Base-by-base conservation (phyloP, 495 filamentous ascomycete species). In the Daldinia childiae region DNA sequence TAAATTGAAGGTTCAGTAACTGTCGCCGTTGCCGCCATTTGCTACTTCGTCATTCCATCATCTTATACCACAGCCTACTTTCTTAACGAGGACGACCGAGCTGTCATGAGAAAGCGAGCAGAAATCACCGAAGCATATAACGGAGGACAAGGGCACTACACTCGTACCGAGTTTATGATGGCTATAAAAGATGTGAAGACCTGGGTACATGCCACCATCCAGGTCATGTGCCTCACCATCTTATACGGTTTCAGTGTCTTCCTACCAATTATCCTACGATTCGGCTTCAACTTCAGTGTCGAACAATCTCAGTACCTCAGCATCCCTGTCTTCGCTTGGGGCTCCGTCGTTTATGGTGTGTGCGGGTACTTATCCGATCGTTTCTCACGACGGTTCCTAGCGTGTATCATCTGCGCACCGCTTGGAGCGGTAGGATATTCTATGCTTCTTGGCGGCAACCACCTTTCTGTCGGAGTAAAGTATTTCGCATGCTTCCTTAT, bases 181-280 rank as follows among this genome's bases (percentile, higher is more conserved):
- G 83, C 82, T 0, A 71, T 87, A 29, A 82, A 69, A 43, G 88
- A 90, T 69, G 87, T 86, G 80, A 87, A 86, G 61, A 78, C 84
- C 11, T 88, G 83, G 78, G 79, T 79, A n/a, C 91, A 92, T 77
- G 88, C 84, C 70, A 77, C 87, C 56, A 89, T 79, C 8, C 86
- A 91, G 67, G 88, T 92, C 63, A 87, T 88, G 19, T 79, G 84
- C 15, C 88, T 90, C 61, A 92, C 88, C 4, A 88, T 92, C 82
- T 79, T 92, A 4, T 93, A 93, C 72, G 90, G 89, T 8, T 93
- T 89, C 77, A 87, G 84, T 64, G 91, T 89, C 6, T 93, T 93
- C 72, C 81, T 92, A 1, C 91, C 91, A 0, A 92, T 89, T 19
- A 92, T 93, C 62, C 90, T 93, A 76, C 79, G 90, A 56, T 83